These are phyloP conservation scores for Lathyrus tuberosus DNA, from an alignment of 306 rosid genomes.

Conservation along the genomic window DNA sequence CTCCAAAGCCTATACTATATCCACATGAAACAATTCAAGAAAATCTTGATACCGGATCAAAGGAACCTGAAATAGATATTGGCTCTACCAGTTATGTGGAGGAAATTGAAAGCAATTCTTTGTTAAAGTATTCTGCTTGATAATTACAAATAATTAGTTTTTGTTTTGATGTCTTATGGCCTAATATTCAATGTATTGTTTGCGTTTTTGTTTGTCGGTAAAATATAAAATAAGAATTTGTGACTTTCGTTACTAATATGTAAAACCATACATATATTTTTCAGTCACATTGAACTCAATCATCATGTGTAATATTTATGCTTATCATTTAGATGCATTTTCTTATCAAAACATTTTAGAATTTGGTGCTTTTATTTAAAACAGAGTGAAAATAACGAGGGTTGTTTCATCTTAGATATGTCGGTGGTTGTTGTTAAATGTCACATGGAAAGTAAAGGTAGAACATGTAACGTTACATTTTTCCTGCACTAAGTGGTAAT, in stretches of 20 bases:
- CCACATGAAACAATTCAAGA: conserved; percentile 20
- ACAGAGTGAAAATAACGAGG: too few relatives aligned
- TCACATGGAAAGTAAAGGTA: too few relatives aligned
- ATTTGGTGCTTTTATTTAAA: too few relatives aligned
- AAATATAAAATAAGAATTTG: not conserved
- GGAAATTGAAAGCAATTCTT: conserved; percentile 8
- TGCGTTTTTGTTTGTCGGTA: not conserved
- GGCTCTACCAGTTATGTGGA: not conserved
- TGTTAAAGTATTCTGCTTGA: not conserved
- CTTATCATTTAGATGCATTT: too few relatives aligned
- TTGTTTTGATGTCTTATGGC: not conserved
- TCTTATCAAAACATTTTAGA: too few relatives aligned
- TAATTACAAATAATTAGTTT: too few relatives aligned
- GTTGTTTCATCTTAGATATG: too few relatives aligned
- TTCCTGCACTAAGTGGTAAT: too few relatives aligned
- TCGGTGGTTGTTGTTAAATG: too few relatives aligned
- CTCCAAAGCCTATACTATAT: conserved; percentile 9
- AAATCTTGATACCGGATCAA: not conserved
- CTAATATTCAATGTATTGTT: not conserved
- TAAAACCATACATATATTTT: not conserved
- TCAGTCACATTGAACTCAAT: too few relatives aligned
- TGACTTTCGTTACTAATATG: not conserved
- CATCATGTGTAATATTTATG: too few relatives aligned
- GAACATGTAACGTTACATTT: too few relatives aligned
- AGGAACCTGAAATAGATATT: not conserved